Evolutionary conservation across 176 grass and related monocot species (phyloP), one percentile per base, ranked within the genome.

Genomic region (Zoysia pacifica): DNA sequence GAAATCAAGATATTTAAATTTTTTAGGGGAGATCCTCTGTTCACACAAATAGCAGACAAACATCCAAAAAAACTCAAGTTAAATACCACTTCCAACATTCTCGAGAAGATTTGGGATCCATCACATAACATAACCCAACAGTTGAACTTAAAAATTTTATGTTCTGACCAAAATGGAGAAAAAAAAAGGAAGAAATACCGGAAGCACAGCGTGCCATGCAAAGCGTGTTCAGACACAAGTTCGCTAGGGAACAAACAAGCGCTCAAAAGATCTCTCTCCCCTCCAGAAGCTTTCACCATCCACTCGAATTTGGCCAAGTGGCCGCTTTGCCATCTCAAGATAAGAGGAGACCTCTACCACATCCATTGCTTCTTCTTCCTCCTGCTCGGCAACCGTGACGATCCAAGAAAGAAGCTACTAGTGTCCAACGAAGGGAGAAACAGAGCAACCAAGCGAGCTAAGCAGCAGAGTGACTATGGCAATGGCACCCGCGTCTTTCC

Each of bases 291-390:
- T 90, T 92, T 88, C 78, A 70, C 52, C 43, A 47, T 48, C 89
- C 91, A 88, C 62, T 87, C 54, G 14, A 49, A 45, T 80, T 82
- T n/a, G 51, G 82, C 75, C 90, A 94, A 70, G 87, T 98, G 92
- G 89, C 76, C 50, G 13, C 48, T 71, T 80, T 20, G 55, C 64
- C 63, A 86, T 91, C 90, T 84, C 66, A 83, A 81, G 87, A 87
- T 90, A 72, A 62, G 59, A 62, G 59, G 9, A 90, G 90, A 65
- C 65, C n/a, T 37, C 67, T 40, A 19, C 82, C 56, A 48, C 56
- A 41, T 11, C 50, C 42, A 43, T 6, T 63, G 12, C 79, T 52
- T 67, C 44, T 47, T 50, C 40, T 38, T 44, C 7, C 7, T 48
- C 70, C 38, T 41, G 39, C 47, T 42, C 36, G 37, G 75, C 36